Evolutionary conservation across 768 basidiomycete genomes (phyloP), one percentile per base, ranked within the genome.

Genomic region (Mrakia frigida): DNA sequence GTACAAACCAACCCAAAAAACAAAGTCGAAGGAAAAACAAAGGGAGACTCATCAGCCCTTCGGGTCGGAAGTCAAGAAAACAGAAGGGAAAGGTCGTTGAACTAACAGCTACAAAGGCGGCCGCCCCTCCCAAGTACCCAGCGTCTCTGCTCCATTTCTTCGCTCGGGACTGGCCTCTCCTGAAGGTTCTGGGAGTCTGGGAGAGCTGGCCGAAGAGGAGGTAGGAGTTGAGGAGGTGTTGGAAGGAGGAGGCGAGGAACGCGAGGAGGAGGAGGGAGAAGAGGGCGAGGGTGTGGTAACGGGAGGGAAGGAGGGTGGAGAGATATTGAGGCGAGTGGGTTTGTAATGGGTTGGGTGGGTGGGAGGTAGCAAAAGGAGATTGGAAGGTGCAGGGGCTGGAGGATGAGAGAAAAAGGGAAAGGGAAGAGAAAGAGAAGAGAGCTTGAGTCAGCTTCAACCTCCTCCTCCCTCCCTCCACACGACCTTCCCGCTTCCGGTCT

Each of bases 221-320:
- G 39, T 39, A 68, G 25, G 65, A 35, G 65, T 68, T 68, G 37
- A 68, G 65, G 25, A 68, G 37, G 37, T 68, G 65, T 9, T 39
- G 37, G 65, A 6, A 25, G 33, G 37, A 25, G 65, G 65, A 68
- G 11, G 65, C 35, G 35, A 68, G 65, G 65, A 68, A 68, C 2
- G 65, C 37, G 39, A 68, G 35, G 18, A 39, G 35, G 65, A 68
- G 65, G 21, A 41, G 37, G 65, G 25, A 16, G 37, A n/a, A 35
- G 65, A 68, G 35, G 10, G 23, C 21, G 1, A 56, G 25, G 2
- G 35, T n/a, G 7, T 41, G 37, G 31, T 10, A 18, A 5, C 7
- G 65, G 1, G 65, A 68, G 7, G 65, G 65, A 6, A 68, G 65
- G 35, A 68, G 7, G 18, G 65, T 23, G 0, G 65, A 68, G 21